These are phyloP conservation scores for Acanthamoeba castellanii DNA, from an alignment of 208 protist species.

Conservation along the genomic window DNA sequence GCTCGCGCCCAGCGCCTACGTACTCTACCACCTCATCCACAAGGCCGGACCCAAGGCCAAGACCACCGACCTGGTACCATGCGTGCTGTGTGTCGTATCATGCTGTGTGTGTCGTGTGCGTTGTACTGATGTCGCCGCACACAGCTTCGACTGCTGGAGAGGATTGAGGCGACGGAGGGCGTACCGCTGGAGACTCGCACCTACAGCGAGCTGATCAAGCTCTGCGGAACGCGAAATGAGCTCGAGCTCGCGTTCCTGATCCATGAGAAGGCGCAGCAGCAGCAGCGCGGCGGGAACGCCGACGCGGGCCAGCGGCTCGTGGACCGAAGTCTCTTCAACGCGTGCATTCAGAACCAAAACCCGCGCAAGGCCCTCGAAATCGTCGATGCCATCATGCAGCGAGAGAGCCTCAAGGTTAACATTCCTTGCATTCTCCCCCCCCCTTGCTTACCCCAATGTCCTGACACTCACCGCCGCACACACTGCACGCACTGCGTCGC, in stretches of 20 bases:
- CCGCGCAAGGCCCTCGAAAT: background rate
- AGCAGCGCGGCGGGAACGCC: background rate
- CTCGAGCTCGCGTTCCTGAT: slow-evolving; percentile 1
- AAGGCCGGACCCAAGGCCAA: background rate
- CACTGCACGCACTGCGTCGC: too few relatives aligned
- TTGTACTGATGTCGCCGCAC: background rate
- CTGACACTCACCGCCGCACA: too few relatives aligned
- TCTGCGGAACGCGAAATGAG: background rate
- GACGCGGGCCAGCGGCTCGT: background rate
- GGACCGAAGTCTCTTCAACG: background rate
- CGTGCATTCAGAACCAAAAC: background rate
- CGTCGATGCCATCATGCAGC: background rate
- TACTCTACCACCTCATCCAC: background rate
- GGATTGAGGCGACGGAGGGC: background rate
- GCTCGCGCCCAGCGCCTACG: background rate
- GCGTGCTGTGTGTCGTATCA: background rate
- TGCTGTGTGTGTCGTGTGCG: too few relatives aligned
- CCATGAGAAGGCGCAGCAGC: background rate
- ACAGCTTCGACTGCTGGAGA: background rate
- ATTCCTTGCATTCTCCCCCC: too few relatives aligned
- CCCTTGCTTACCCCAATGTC: too few relatives aligned
- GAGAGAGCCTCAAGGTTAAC: background rate
- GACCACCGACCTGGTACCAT: background rate
- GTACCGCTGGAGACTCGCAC: background rate
- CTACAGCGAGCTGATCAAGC: slow-evolving; percentile 2